Conservation (phyloP, 768 basidiomycete genomes). For the Amanita polypyramis region DNA sequence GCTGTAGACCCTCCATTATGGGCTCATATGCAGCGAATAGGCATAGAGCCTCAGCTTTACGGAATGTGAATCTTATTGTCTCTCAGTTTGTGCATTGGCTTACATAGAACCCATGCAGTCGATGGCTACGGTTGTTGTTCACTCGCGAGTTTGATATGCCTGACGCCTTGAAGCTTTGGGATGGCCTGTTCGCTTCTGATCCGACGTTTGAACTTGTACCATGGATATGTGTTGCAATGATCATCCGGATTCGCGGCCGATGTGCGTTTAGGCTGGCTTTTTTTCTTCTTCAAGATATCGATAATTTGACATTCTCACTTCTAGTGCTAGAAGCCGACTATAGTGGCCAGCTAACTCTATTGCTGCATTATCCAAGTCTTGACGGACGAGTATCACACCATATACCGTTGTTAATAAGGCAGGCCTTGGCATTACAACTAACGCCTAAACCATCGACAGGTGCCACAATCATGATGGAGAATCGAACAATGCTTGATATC, state of each 20-base stretch:
- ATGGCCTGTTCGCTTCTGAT: constrained; percentile 87
- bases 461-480: constrained; percentile 72
- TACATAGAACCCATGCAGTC: constrained; percentile 32
- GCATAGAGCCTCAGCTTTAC: constrained; percentile 94
- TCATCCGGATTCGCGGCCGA: constrained; percentile 86
- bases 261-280: constrained; percentile 40
- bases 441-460: constrained; percentile 68
- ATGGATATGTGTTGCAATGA: constrained; percentile 91
- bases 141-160: constrained; percentile 82
- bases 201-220: constrained; percentile 66
- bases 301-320: constrained; percentile 11
- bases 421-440: constrained; percentile 72
- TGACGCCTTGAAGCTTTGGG: constrained; percentile 88
- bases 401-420: constrained; percentile 62
- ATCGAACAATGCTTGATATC: constrained; percentile 67
- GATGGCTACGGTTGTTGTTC: constrained; percentile 90
- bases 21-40: constrained; percentile 62
- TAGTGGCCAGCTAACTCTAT: constrained; percentile 68
- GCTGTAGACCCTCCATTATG: constrained; percentile 73
- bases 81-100: constrained; percentile 4
- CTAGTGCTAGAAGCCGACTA: constrained; percentile 87
- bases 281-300: neutral
- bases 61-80: constrained; percentile 61
- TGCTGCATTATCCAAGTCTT: constrained; percentile 70
- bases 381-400: constrained; percentile 17